Conservation (phyloP, 73 alveolate genomes). For the Symbiodinium natans region DNA sequence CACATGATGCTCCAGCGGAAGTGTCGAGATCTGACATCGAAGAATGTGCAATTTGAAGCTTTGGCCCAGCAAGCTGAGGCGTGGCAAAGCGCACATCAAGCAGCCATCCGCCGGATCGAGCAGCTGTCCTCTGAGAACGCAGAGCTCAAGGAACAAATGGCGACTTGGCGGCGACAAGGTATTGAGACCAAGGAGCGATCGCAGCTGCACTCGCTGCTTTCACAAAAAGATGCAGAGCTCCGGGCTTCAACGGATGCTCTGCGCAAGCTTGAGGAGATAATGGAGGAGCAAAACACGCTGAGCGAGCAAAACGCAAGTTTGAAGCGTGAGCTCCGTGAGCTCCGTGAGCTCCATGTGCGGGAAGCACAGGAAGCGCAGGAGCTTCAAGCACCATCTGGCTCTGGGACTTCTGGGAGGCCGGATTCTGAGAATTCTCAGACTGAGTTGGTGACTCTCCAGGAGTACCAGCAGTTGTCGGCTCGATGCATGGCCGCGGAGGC, state of each 20-base stretch:
- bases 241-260: conserved; percentile 16
- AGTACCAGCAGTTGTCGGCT: not conserved
- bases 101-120: conserved; percentile 63
- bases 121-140: conserved; percentile 80
- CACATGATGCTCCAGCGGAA: conserved; percentile 21
- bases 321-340: conserved; percentile 31
- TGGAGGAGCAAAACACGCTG: conserved; percentile 66
- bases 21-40: conserved; percentile 37
- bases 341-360: not conserved
- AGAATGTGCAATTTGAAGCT: conserved; percentile 20
- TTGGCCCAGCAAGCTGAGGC: conserved; percentile 46
- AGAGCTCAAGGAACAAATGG: conserved; percentile 29
- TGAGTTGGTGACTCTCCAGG: not conserved
- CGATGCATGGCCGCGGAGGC: conserved; percentile 46
- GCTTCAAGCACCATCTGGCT: not conserved
- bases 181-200: conserved; percentile 3
- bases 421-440: not conserved
- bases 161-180: not conserved
- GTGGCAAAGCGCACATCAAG: conserved; percentile 48
- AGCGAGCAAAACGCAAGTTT: not conserved
- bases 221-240: conserved; percentile 63
- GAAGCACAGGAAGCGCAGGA: not conserved
- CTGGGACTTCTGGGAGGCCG: not conserved
- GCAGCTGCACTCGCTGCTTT: conserved; percentile 16
- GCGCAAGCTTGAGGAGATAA: conserved; percentile 56